Evolutionary conservation across 2,329 filamentous ascomycete species (phyloP).

Genomic region (Monosporascus cannonballus): DNA sequence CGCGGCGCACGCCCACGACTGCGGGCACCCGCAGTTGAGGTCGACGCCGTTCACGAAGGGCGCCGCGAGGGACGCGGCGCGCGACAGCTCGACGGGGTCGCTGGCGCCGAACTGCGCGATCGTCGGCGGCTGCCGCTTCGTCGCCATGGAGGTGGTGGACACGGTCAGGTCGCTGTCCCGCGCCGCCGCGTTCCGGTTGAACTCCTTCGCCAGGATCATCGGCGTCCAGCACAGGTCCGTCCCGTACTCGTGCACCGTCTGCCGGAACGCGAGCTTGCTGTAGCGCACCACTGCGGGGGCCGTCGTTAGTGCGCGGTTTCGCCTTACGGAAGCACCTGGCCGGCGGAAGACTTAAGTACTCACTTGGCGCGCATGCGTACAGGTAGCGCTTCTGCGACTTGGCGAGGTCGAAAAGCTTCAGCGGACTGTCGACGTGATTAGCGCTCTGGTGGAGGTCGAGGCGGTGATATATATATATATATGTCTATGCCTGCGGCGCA

Average conservation of each 20-base stretch:
- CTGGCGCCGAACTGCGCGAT: conserved; percentile 65
- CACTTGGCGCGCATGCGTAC: conserved; percentile 44
- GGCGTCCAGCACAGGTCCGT: conserved; percentile 66
- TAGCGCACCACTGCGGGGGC: conserved; percentile 19
- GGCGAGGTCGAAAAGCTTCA: conserved; percentile 37
- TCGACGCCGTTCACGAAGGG: conserved; percentile 61
- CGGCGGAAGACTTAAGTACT: conserved; percentile 25
- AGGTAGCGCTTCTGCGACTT: conserved; percentile 33
- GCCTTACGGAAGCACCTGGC: too few species aligned
- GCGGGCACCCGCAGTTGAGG: conserved; percentile 68
- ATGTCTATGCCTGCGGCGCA: neutral
- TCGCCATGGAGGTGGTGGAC: conserved; percentile 33
- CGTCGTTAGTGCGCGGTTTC: conserved; percentile 8
- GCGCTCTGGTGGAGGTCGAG: neutral
- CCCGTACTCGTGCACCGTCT: conserved; percentile 58
- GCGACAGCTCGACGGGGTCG: conserved; percentile 52
- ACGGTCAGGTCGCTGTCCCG: conserved; percentile 61
- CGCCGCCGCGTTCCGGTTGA: conserved; percentile 55
- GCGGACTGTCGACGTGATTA: conserved; percentile 24
- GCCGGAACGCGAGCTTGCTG: conserved; percentile 56
- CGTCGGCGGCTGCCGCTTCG: conserved; percentile 44
- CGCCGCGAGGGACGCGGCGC: conserved; percentile 55
- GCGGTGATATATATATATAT: neutral
- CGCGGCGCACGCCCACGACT: conserved; percentile 66
- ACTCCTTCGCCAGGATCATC: conserved; percentile 66